phyloP scores from a whole-genome alignment of 2,329 filamentous ascomycete species.

The Xylaria arbuscula region DNA sequence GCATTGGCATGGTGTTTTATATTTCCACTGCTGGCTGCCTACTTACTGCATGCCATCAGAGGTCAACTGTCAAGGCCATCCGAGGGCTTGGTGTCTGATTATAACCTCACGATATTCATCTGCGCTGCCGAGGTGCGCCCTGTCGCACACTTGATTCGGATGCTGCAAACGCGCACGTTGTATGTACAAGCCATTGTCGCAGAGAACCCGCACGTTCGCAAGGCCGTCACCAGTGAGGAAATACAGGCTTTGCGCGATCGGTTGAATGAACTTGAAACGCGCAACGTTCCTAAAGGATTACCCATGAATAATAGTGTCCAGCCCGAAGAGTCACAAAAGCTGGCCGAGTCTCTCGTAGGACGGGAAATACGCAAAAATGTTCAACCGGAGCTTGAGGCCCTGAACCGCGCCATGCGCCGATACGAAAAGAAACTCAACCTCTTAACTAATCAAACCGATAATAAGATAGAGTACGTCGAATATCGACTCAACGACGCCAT shows the following conservation, averaged over 20 bases:
- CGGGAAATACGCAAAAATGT: conserved; percentile 72
- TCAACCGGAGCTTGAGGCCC: conserved; percentile 85
- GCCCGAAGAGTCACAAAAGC: conserved; percentile 50
- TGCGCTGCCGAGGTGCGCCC: conserved; percentile 88
- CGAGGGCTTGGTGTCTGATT: conserved; percentile 89
- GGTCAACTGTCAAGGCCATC: conserved; percentile 83
- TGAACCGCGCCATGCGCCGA: conserved; percentile 87
- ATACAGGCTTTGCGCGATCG: conserved; percentile 71
- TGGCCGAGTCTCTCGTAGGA: conserved; percentile 58
- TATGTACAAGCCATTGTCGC: conserved; percentile 81
- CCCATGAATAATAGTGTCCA: conserved; percentile 24
- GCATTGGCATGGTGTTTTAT: conserved; percentile 83
- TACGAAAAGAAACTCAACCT: conserved; percentile 90
- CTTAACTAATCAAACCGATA: conserved; percentile 79
- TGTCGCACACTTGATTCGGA: conserved; percentile 80
- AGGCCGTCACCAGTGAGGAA: conserved; percentile 54
- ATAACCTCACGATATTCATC: conserved; percentile 91
- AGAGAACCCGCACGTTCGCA: conserved; percentile 58
- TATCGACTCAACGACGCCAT: conserved; percentile 79
- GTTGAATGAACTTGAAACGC: conserved; percentile 75
- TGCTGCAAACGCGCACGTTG: conserved; percentile 82
- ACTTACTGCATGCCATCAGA: conserved; percentile 83
- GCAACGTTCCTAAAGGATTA: conserved; percentile 55
- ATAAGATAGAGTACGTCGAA: conserved; percentile 78
- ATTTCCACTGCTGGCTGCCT: conserved; percentile 82